Evolutionary conservation across 768 basidiomycete species (phyloP), one percentile per base, ranked within the genome.

Genomic region (Fomitopsis pulvina): DNA sequence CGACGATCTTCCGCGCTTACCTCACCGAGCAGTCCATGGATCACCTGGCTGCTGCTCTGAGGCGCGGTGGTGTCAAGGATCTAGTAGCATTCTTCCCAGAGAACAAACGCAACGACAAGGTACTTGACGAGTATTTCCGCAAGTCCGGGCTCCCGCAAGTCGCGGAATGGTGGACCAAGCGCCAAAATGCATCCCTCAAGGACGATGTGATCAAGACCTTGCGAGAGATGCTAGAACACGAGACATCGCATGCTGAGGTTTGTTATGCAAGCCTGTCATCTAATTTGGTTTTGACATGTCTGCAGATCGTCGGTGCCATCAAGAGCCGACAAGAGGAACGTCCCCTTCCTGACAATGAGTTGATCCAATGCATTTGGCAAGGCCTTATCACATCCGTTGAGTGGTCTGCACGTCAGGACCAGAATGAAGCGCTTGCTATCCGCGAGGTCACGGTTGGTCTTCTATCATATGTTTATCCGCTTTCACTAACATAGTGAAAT

Each of bases 111-210:
- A 80, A 85, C 42, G 75, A 76, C 57, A 80, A 84, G 60, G 65
- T 72, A 37, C 75, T 97, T 44, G 91, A 94, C 57, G 84, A 87
- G 6, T 85, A 92, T 64, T 96, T 98, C 77, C 88, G 79, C 69
- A 78, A 80, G 50, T 85, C 81, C 52, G 83, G 81, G 18, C 72
- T 96, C 18, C 69, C 82, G 18, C 81, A 83, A 57, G 80, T 97
- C 38, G 85, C 88, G 2, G 95, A 98, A 14, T 97, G 92, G 91
- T 97, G 88, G 78, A 81, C 82, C 41, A 96, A 94, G 77, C 85
- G 83, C 65, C 90, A 92, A 63, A 83, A 83, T 52, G 83, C 83
- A 48, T 80, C 84, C 51, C 80, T 89, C 57, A 92, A 87, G 66
- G 89, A 93, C 51, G 73, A 76, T 39, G 78, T 94, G 54, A 68